A percentile compares a stretch with the other conserved stretches of the same genome.
Conservation (phyloP, 2,329 filamentous ascomycete genomes). For the Botrytis sinoallii region DNA sequence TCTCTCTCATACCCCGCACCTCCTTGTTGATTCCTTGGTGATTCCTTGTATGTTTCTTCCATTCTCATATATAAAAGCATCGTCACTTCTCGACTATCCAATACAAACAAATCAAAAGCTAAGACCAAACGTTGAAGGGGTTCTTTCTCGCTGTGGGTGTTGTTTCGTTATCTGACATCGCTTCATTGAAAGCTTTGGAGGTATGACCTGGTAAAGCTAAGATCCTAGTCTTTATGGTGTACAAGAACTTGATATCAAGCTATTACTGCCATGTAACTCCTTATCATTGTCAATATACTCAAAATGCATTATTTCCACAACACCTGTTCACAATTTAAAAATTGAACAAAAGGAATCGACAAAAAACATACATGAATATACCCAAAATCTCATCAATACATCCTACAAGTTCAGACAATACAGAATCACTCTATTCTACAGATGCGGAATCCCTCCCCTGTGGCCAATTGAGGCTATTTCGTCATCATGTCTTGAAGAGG, state of each 20-base stretch:
- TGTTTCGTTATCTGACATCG: neutral
- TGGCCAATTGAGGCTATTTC: no score
- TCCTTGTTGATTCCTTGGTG: neutral
- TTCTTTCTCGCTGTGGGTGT: neutral
- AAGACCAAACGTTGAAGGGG: no score
- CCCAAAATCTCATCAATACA: no score
- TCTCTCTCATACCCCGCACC: no score
- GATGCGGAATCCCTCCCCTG: no score
- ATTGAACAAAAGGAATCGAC: rapidly evolving
- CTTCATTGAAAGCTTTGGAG: no score
- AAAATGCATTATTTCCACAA: neutral
- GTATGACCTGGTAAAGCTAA: rapidly evolving
- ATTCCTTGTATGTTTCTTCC: neutral
- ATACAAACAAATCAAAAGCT: no score
- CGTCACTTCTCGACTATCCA: neutral
- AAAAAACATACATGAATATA: no score
- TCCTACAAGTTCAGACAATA: no score
- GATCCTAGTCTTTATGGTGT: no score
- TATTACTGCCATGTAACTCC: neutral
- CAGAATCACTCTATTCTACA: no score
- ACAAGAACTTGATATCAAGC: neutral
- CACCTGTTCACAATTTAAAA: no score
- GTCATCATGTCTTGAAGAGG: neutral
- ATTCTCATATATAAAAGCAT: neutral
- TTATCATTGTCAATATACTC: rapidly evolving